Base-by-base conservation (phyloP, 2,329 filamentous ascomycete species). In the Fusarium temperatum region DNA sequence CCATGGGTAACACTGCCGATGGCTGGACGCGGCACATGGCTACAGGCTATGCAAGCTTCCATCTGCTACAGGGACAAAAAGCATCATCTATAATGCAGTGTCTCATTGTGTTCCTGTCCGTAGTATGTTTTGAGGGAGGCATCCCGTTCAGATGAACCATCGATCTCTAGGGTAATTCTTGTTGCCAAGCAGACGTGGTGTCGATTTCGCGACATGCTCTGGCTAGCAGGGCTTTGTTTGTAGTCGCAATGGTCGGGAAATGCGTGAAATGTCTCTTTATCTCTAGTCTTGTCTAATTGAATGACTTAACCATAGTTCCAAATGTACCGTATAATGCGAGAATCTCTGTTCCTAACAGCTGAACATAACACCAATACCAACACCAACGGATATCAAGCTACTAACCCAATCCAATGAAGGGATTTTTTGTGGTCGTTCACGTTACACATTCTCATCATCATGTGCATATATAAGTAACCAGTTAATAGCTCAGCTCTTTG, bases 31-130 rank as follows among this genome's bases (percentile, higher is more conserved):
- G 53, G 57, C 60, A 74, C 63, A 71, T 72, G 69, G 57, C 51
- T 62, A 50, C 59, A 68, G 53, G 41, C 54, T 26, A 72, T 74
- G 72, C 72, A 58, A 57, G 56, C 59, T 66, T 63, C 72, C 72
- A 69, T 42, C 32, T 39, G 36, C 22, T 55, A 18, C 39, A 57
- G 58, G 36, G 26, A 48, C 32, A 26, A 28, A 44, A 24, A 15
- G 39, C 42, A 48, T 48, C 54, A 38, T 48, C 22, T 22, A 38
- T 32, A 38, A 54, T 45, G 36, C 42, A 28, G 56, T 55, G 30
- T 18, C 38, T 36, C 24, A 9, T 38, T 35, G 17, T 48, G 38
- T 35, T 22, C 14, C 30, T 42, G 15, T 26, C n/a, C 30, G 41
- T 42, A 44, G 42, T 57, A 26, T 30, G 11, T 18, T 41, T 24